A percentile compares a stretch with the other conserved stretches of the same genome.
phyloP scores from a whole-genome alignment of 805 yeast species.

The Saccharomycopsis capsularis region DNA sequence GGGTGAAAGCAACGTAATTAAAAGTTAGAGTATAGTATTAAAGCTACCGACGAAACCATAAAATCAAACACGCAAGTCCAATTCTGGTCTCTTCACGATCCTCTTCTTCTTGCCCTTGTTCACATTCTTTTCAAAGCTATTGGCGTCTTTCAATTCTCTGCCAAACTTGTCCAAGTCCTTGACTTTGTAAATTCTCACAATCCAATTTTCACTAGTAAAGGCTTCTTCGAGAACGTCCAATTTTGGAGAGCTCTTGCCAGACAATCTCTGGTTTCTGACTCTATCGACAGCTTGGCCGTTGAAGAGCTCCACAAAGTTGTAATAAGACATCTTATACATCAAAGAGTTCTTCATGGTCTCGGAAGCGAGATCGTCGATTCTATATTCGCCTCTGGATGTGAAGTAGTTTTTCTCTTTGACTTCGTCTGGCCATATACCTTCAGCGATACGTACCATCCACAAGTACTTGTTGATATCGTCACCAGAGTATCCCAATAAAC shows the following conservation, averaged over 20 bases:
- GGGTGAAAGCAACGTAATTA: too few relatives aligned
- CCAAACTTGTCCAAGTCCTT: slow-evolving; percentile 86
- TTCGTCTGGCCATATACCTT: slow-evolving; percentile 99
- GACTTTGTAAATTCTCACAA: slow-evolving; percentile 88
- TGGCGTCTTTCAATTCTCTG: slow-evolving; percentile 58
- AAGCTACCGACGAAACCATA: too few relatives aligned
- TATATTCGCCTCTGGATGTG: slow-evolving; percentile 80
- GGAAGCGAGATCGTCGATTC: slow-evolving; percentile 76
- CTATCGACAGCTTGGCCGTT: slow-evolving; percentile 64
- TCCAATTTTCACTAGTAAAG: slow-evolving; percentile 93
- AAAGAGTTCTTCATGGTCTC: slow-evolving; percentile 80
- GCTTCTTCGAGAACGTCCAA: slow-evolving; percentile 86
- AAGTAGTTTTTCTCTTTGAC: slow-evolving; percentile 79
- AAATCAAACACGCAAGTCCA: slow-evolving; percentile 39
- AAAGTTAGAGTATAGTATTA: too few relatives aligned
- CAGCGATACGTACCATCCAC: slow-evolving; percentile 99
- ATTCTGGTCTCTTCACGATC: slow-evolving; percentile 45
- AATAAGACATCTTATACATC: slow-evolving; percentile 92
- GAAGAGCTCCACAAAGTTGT: slow-evolving; percentile 71
- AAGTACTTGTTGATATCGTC: slow-evolving; percentile 94
- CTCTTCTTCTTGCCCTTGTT: slow-evolving; percentile 33
- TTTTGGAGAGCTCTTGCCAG: slow-evolving; percentile 40
- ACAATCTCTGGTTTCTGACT: slow-evolving; percentile 78
- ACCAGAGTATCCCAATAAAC: slow-evolving; percentile 86
- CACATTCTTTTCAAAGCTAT: slow-evolving; percentile 40